phyloP scores from a whole-genome alignment of 139 green algal genomes.

The Limnomonas spitsbergensis region DNA sequence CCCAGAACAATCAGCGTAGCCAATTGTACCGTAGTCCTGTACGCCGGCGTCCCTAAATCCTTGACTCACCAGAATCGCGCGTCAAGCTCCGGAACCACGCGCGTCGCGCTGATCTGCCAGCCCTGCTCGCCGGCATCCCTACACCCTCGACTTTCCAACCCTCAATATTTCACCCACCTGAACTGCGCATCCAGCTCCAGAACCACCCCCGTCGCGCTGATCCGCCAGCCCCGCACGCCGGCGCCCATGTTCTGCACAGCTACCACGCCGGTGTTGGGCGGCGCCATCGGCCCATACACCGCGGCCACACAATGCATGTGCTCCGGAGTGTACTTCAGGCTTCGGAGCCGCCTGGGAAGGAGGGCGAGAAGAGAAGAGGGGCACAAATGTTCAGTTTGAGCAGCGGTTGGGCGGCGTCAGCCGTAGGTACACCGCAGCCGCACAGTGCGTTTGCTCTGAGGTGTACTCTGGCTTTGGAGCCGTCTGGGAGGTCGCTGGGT shows the following conservation, averaged over 20 bases:
- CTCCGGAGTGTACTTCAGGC: conserved; percentile 87
- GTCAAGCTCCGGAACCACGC: conserved; percentile 86
- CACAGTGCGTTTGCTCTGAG: too few species aligned
- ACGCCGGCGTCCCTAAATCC: conserved; percentile 29
- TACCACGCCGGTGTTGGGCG: conserved; percentile 76
- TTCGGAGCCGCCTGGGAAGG: conserved; percentile 42
- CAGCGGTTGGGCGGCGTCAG: too few species aligned
- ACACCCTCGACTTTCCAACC: too few species aligned
- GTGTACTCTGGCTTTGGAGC: too few species aligned
- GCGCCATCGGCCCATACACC: conserved; percentile 76
- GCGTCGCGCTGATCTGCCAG: conserved; percentile 92
- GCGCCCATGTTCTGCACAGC: conserved; percentile 54
- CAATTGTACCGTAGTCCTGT: background rate
- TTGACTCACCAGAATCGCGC: conserved; percentile 5
- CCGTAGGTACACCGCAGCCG: too few species aligned
- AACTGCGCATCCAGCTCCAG: conserved; percentile 73
- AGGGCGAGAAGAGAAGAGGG: too few species aligned
- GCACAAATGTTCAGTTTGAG: background rate
- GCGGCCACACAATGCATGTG: conserved; percentile 94
- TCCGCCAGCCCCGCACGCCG: conserved; percentile 63
- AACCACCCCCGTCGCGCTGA: conserved; percentile 90
- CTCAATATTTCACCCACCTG: too few species aligned
- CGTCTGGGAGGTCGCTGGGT: too few species aligned
- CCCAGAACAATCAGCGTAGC: too few species aligned
- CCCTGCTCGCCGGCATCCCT: conserved; percentile 17